Conservation (phyloP, 108 stramenopile genomes). For the Pseudonitzschia pungens region DNA sequence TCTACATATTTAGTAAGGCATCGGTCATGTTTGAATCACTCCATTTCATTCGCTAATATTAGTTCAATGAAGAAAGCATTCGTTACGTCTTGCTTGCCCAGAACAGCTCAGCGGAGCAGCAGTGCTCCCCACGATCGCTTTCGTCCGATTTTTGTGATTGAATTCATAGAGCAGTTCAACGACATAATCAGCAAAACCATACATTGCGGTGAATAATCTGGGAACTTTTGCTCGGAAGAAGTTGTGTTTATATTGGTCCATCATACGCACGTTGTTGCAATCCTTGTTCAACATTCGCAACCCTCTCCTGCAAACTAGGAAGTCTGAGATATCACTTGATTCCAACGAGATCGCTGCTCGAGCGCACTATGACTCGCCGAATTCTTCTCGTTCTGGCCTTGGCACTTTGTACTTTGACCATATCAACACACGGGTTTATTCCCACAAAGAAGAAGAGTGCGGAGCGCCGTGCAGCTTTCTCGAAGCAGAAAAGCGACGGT, state of each 20-base stretch:
- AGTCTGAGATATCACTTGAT: neutral
- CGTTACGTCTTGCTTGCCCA: neutral
- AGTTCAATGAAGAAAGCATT: conserved; percentile 5
- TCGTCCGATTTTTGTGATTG: neutral
- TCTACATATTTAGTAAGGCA: neutral
- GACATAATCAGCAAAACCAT: too few species aligned
- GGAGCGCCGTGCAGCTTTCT: neutral
- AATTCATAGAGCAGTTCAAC: neutral
- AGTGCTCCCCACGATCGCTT: neutral
- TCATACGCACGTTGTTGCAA: neutral
- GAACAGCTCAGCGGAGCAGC: conserved; percentile 10
- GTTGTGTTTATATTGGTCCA: neutral
- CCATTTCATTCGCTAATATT: neutral
- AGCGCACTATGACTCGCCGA: conserved; percentile 1
- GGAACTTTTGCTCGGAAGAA: neutral
- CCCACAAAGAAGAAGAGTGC: conserved; percentile 8
- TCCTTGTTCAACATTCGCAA: neutral
- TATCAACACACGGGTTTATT: conserved; percentile 2
- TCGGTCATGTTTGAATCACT: neutral
- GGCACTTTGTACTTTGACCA: neutral
- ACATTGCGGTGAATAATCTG: neutral
- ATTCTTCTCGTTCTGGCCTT: neutral
- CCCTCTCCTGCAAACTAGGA: neutral
- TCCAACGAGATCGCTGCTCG: neutral
- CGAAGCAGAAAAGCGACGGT: neutral